Percentiles rank a stretch among this genome's conserved stretches.
These are phyloP conservation scores for Trichosporon coremiiforme DNA, from an alignment of 1,284 basidiomycete genomes.

Conservation along the genomic window DNA sequence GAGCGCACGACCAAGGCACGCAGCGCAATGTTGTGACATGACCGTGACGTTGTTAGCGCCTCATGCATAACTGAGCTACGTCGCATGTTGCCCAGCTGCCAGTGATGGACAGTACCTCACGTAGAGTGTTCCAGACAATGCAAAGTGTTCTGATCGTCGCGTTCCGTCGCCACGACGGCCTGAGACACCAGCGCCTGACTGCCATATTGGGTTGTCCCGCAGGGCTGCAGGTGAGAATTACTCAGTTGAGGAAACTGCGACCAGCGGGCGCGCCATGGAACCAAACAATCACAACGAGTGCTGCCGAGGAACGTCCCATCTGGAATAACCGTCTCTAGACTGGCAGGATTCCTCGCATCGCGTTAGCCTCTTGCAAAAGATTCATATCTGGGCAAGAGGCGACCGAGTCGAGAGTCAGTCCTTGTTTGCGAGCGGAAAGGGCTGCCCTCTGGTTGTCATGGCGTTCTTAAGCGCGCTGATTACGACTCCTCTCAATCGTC, in stretches of 20 bases:
- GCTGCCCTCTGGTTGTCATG: no score
- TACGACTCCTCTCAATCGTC: no score
- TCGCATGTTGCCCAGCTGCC: not conserved
- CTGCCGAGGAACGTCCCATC: no score
- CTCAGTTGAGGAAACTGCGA: not conserved
- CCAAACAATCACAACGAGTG: not conserved
- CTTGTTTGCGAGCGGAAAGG: no score
- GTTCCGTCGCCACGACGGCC: not conserved
- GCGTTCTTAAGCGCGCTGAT: no score
- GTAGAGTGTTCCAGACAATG: not conserved
- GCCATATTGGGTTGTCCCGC: slow-evolving; percentile 7
- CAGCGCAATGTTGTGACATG: not conserved
- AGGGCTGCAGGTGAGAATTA: not conserved
- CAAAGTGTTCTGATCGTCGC: not conserved
- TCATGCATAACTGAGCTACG: not conserved
- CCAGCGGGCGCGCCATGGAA: not conserved
- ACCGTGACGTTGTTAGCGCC: not conserved
- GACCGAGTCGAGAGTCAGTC: no score
- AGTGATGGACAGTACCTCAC: not conserved
- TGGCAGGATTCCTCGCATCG: no score
- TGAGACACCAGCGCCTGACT: not conserved
- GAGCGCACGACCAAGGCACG: slow-evolving; percentile 3
- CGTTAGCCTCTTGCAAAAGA: no score
- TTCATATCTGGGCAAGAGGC: no score
- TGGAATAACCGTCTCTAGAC: no score